A percentile compares a stretch with the other conserved stretches of the same genome.
Conservation (phyloP, 345 rosid species). For the Odontarrhena argentea region DNA sequence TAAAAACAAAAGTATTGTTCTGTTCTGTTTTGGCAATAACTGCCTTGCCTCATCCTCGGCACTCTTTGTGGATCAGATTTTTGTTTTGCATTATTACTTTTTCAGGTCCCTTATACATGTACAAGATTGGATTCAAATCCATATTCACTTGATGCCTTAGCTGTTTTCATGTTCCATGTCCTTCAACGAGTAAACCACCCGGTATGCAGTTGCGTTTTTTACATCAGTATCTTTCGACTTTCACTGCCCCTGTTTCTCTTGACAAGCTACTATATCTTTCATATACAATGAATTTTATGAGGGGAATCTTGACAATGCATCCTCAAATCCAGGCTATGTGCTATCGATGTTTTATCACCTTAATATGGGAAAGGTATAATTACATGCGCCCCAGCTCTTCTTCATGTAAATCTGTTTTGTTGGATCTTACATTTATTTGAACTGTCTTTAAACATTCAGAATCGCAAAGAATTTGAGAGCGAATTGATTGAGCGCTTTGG, state of each 20-base stretch:
- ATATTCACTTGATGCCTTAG: slow-evolving; percentile 86
- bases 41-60: slow-evolving; percentile 19
- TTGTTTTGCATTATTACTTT: slow-evolving; percentile 7
- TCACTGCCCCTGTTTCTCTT: background rate
- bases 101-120: slow-evolving; percentile 22
- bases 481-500: slow-evolving; percentile 92
- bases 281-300: slow-evolving; percentile 41
- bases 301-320: slow-evolving; percentile 95
- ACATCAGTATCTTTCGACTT: background rate
- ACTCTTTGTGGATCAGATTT: background rate
- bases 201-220: slow-evolving; percentile 45
- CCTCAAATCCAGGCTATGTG: slow-evolving; percentile 90
- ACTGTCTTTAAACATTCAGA: slow-evolving; percentile 47
- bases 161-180: slow-evolving; percentile 87
- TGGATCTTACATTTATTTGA: slow-evolving; percentile 15
- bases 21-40: background rate
- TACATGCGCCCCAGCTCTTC: slow-evolving; percentile 17
- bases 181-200: slow-evolving; percentile 91
- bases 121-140: slow-evolving; percentile 88
- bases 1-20: background rate
- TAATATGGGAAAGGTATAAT: slow-evolving; percentile 86
- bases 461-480: slow-evolving; percentile 74
- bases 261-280: slow-evolving; percentile 22
- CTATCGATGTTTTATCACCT: slow-evolving; percentile 94
- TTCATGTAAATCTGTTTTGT: slow-evolving; percentile 4